Base-by-base conservation (phyloP, 306 rosid genomes). In the Rosa persica region DNA sequence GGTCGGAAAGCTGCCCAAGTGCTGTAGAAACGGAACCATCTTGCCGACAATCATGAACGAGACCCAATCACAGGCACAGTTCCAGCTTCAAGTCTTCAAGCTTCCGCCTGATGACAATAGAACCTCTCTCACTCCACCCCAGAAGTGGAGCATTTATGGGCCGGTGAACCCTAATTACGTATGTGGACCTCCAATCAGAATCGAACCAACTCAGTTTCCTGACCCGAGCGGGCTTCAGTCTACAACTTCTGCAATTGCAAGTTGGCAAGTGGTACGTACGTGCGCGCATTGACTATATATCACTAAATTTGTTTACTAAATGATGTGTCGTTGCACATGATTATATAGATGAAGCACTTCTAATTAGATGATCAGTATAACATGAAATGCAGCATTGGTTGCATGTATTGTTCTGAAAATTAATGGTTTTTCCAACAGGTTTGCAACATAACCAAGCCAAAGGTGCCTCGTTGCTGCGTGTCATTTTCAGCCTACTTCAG, bases 21-120 rank as follows among this genome's bases (percentile, higher is more conserved):
- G 98, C 61, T 94, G 98, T 76, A 79, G 85, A 15, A 94, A 94
- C 3, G 98, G 98, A 34, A 90, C 87, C 0, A 75, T 94, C 16
- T 62, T 94, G 61, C 97, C 98, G 1, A 51, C 84, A 0, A 0
- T 85, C 1, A 89, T 94, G 93, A 89, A 94, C 65, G 57, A 76
- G 67, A 81, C 44, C 84, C 76, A 81, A 62, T 80, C 97, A 0
- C 89, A 77, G 69, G 88, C 98, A 1, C 42, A 87, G 5, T 92
- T 94, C 73, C 98, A 94, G 54, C 2, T 94, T 3, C 87, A 89
- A 61, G 97, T 94, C 23, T 89, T 51, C 77, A 94, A 94, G 76
- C 79, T 83, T 52, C 97, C 98, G 0, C 94, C 98, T 0, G 96
- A 92, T 42, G 77, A 83, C 47, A 85, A 84, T 76, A 82, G 89